Percentiles rank a stretch among this genome's conserved stretches.
Evolutionary conservation across 2,329 filamentous ascomycete species (phyloP).

Genomic region (Zelopaecilomyces penicillatus): DNA sequence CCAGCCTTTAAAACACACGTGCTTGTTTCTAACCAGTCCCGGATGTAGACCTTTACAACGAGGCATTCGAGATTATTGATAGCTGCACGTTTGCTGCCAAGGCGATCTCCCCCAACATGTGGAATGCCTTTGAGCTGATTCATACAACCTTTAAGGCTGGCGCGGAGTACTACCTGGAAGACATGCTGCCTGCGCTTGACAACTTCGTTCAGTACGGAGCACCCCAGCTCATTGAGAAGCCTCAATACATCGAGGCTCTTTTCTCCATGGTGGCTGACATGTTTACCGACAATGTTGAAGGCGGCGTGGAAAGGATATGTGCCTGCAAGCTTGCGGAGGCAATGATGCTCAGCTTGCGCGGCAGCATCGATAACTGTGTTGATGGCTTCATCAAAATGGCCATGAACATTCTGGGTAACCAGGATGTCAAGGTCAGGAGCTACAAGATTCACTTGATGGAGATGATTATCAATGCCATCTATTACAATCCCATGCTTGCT

Average conservation of each 20-base stretch:
- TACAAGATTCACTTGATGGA: slow-evolving; percentile 97
- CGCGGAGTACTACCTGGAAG: slow-evolving; percentile 93
- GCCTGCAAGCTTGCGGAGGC: slow-evolving; percentile 96
- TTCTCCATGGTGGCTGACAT: slow-evolving; percentile 93
- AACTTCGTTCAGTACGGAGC: slow-evolving; percentile 96
- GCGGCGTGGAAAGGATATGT: slow-evolving; percentile 89
- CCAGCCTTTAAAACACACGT: background rate
- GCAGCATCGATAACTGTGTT: slow-evolving; percentile 79
- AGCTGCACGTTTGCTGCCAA: slow-evolving; percentile 98
- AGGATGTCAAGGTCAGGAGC: slow-evolving; percentile 80
- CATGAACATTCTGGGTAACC: slow-evolving; percentile 69
- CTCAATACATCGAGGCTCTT: slow-evolving; percentile 76
- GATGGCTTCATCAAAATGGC: slow-evolving; percentile 82
- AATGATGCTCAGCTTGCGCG: slow-evolving; percentile 90
- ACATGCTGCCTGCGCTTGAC: slow-evolving; percentile 96
- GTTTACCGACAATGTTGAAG: slow-evolving; percentile 86
- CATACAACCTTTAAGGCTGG: slow-evolving; percentile 96
- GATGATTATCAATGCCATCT: slow-evolving; percentile 96
- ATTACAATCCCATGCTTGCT: slow-evolving; percentile 86
- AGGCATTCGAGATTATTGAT: slow-evolving; percentile 98
- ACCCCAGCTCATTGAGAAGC: slow-evolving; percentile 70
- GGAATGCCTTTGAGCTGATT: slow-evolving; percentile 95
- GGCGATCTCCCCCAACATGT: slow-evolving; percentile 92
- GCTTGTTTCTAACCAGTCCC: slow-evolving; percentile 11
- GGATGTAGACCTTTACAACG: slow-evolving; percentile 79